A percentile compares a stretch with the other conserved stretches of the same genome.
Conservation (phyloP, 768 basidiomycete species). For the Nevesoporus exiguus region DNA sequence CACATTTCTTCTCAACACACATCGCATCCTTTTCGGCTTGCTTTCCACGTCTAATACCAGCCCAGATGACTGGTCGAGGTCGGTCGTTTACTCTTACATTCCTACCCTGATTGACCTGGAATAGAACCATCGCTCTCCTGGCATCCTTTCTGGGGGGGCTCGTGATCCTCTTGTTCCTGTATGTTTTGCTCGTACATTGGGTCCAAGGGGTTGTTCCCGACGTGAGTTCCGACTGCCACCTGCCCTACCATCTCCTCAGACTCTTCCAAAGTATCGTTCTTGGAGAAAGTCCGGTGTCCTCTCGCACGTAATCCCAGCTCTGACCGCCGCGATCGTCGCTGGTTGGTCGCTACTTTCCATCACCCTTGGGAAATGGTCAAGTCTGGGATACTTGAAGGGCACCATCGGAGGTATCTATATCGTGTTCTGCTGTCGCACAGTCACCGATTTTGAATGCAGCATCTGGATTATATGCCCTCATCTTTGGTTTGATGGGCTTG, state of each 20-base stretch:
- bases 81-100: neutral
- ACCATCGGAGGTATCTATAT: slow-evolving; percentile 52
- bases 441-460: slow-evolving; percentile 39
- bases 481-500: slow-evolving; percentile 72
- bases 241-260: neutral
- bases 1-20: slow-evolving; percentile 61
- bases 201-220: slow-evolving; percentile 65
- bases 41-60: slow-evolving; percentile 28
- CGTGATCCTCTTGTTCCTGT: slow-evolving; percentile 71
- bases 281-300: slow-evolving; percentile 72
- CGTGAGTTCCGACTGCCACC: slow-evolving; percentile 40
- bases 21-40: slow-evolving; percentile 47
- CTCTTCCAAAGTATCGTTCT: slow-evolving; percentile 54
- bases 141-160: slow-evolving; percentile 53
- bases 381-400: slow-evolving; percentile 61
- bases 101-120: slow-evolving; percentile 5
- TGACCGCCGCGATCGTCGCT: slow-evolving; percentile 65
- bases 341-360: slow-evolving; percentile 64
- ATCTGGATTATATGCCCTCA: slow-evolving; percentile 63
- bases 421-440: neutral
- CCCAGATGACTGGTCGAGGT: slow-evolving; percentile 53
- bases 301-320: slow-evolving; percentile 63
- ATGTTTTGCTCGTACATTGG: slow-evolving; percentile 65
- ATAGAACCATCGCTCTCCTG: slow-evolving; percentile 51
- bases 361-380: slow-evolving; percentile 65